Evolutionary conservation across 306 rosid species (phyloP).

Genomic region (Ziziphus jujuba): DNA sequence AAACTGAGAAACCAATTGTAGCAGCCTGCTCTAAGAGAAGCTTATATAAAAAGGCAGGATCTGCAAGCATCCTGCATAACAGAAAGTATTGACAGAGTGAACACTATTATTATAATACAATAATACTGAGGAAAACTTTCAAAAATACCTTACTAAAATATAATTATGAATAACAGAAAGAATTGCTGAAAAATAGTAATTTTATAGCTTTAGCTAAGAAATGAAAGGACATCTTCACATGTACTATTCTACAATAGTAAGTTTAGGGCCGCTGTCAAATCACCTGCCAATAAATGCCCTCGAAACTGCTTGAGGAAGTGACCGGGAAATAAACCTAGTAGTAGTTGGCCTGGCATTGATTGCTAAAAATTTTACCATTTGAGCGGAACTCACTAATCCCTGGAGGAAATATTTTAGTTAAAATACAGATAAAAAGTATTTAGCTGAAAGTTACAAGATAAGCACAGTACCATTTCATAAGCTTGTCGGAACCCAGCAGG

Average conservation of each 20-base stretch:
- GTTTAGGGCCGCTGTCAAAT: slow-evolving; percentile 7
- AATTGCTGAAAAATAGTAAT: not conserved
- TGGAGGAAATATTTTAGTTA: slow-evolving; percentile 41
- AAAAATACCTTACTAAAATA: no score
- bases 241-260: not conserved
- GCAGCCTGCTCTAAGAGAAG: slow-evolving; percentile 82
- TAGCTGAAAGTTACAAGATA: slow-evolving; percentile 24
- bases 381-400: slow-evolving; percentile 99
- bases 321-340: slow-evolving; percentile 70
- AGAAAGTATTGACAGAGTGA: not conserved
- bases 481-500: slow-evolving; percentile 99
- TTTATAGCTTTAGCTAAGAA: no score
- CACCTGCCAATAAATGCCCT: slow-evolving; percentile 98
- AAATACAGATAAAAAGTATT: slow-evolving; percentile 25
- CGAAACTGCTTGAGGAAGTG: slow-evolving; percentile 76
- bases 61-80: slow-evolving; percentile 88
- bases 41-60: slow-evolving; percentile 85
- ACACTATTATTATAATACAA: no score
- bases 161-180: not conserved
- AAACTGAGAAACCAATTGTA: slow-evolving; percentile 76
- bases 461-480: slow-evolving; percentile 76
- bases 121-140: no score
- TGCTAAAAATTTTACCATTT: slow-evolving; percentile 84
- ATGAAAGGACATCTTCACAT: not conserved
- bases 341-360: slow-evolving; percentile 92